Base-by-base conservation (phyloP, 2,329 filamentous ascomycete species). In the Penicillium verrucosum region DNA sequence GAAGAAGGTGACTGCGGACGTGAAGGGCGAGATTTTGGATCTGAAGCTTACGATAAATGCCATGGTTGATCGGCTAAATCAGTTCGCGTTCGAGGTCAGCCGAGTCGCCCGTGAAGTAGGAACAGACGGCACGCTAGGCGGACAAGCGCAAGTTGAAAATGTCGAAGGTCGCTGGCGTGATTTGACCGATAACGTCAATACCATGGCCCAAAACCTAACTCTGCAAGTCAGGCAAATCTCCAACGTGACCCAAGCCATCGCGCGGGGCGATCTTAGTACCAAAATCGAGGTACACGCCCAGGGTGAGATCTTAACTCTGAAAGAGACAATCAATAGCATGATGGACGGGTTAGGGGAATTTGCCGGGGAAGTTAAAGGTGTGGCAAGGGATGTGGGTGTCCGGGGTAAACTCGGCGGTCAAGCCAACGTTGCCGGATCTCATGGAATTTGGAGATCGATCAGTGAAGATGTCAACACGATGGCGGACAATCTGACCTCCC, bases 381-480 rank as follows among this genome's bases (percentile, higher is more conserved):
- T 97, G 23, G 92, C 92, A 57, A 91, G 92, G 69, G 92, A 97
- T 70, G 92, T 97, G 62, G 92, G 92, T 63, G 92, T 96, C 51
- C 92, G 96, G 68, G 92, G 92, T 60, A 96, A 96, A 79, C 95
- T 97, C 87, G 92, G 92, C 65, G 92, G 92, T n/a, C 92, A 97
- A 72, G 92, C 92, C 57, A 91, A 96, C 71, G 89, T 96, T 44
- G 89, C 89, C 57, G 91, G 91, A 57, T 86, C 96, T 52, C 90
- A 91, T 67, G 92, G 92, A 60, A 85, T 92, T 52, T 97, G 92
- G 92, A 95, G 95, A 71, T 93, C 97, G 72, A 97, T 97, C 66
- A 97, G 92, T 0, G 92, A 90, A 45, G 90, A 95, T 70, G 91
- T 96, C 73, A 96, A 96, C 74, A 95, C 90, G 43, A 95, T 94